Evolutionary conservation across 2,329 filamentous ascomycete species (phyloP), one percentile per base, ranked within the genome.

Genomic region (Colletotrichum sp.): DNA sequence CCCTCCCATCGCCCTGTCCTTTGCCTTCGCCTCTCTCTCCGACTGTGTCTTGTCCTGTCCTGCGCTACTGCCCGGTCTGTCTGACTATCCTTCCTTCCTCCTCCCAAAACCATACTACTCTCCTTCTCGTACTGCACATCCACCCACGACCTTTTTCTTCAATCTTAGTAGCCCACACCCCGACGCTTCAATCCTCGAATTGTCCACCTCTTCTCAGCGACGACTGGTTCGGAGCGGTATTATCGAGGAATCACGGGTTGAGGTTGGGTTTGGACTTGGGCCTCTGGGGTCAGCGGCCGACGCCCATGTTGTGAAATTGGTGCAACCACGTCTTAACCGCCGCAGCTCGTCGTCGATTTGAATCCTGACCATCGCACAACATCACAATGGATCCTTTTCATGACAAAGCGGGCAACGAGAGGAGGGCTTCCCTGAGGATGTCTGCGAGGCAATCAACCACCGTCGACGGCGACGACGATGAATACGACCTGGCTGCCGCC

Each of bases 401-500:
- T 76, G 81, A 81, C 78, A 86, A 86, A 76, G 79, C 82, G 69
- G 83, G 83, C 77, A 76, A 84, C 77, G 86, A 87, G 78, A 84
- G 85, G 81, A 85, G 84, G 77, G 81, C 83, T 63, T 89, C 89
- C 55, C 82, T 82, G 55, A 84, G 86, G 78, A 81, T 81, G 28
- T 88, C 89, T 36, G 81, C 83, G 68, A 84, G 85, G 77, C 76
- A 84, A 66, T 86, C 86, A 18, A 78, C 82, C 70, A 77, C 79
- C 34, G 30, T 59, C 38, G 59, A 64, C 48, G 32, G 43, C 66
- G 85, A 87, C 76, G 87, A 90, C 38, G 86, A 89, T 34, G 83
- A 86, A 58, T 90, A 89, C 74, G 87, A 88, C 77, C 79, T 90
- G 80, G 83, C 84, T 64, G 88, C 87, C 32, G 88, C 87, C 32